Evolutionary conservation across 148 eudicot genomes (phyloP).

Genomic region (Amaranthus hypochondriacus): DNA sequence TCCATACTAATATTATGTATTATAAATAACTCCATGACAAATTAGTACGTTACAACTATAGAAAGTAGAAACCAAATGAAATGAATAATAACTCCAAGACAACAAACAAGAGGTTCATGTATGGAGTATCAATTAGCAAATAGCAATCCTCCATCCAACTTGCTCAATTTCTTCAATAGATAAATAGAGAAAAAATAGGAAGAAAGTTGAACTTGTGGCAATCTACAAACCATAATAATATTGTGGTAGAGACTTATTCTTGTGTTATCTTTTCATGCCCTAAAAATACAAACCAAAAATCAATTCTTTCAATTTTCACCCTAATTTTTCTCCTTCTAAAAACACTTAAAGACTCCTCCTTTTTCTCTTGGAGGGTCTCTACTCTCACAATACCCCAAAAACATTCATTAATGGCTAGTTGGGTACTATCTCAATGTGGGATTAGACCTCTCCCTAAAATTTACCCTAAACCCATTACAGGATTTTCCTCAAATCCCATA

Average conservation of each 20-base stretch:
- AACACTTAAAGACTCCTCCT: constrained; percentile 11
- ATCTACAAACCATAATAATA: neutral
- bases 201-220: too few species aligned
- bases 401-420: constrained; percentile 55
- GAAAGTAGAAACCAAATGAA: neutral
- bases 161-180: too few species aligned
- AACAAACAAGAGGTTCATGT: too few species aligned
- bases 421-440: constrained; percentile 78
- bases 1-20: neutral
- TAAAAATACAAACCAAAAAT: neutral
- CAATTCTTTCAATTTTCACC: neutral
- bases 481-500: constrained; percentile 22
- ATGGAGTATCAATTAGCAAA: too few species aligned
- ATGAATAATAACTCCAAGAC: too few species aligned
- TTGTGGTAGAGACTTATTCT: constrained; percentile 30
- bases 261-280: constrained; percentile 22
- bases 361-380: neutral
- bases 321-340: constrained; percentile 11
- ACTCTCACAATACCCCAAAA: neutral
- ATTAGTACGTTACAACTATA: neutral
- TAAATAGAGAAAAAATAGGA: too few species aligned
- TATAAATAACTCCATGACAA: neutral
- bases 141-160: too few species aligned
- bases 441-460: constrained; percentile 52
- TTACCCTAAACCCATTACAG: constrained; percentile 47